Evolutionary conservation across 1,284 basidiomycete genomes (phyloP).

Genomic region (Golubevia sp.): DNA sequence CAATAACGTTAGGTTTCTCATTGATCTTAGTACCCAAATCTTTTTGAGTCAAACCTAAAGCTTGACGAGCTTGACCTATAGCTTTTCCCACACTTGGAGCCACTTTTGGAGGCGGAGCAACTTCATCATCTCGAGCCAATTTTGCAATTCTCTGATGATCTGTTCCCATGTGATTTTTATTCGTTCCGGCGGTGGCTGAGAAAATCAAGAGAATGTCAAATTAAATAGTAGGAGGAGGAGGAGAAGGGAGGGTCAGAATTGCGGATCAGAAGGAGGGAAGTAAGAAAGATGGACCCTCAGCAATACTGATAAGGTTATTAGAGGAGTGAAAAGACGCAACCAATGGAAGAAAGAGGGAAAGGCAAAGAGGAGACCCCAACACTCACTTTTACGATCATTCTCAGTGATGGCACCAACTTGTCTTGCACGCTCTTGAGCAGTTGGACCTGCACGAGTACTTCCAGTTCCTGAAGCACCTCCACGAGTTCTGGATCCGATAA

Average conservation of each 20-base stretch:
- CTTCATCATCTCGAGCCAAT: constrained; percentile 72
- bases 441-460: constrained; percentile 68
- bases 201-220: neutral
- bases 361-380: too few species aligned
- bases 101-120: constrained; percentile 88
- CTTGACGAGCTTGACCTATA: constrained; percentile 81
- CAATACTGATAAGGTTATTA: neutral
- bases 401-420: constrained; percentile 64
- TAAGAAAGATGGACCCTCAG: too few species aligned
- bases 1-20: constrained; percentile 82
- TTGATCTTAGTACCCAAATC: constrained; percentile 91
- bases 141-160: constrained; percentile 58
- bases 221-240: neutral
- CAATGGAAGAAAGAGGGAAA: too few species aligned
- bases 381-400: constrained; percentile 63
- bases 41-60: constrained; percentile 82
- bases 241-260: too few species aligned
- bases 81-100: constrained; percentile 79
- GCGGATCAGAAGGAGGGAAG: too few species aligned
- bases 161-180: constrained; percentile 45
- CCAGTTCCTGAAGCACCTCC: constrained; percentile 70
- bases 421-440: constrained; percentile 60
- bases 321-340: neutral
- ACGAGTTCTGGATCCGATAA: constrained; percentile 77
- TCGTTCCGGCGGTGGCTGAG: constrained; percentile 40